Conservation (phyloP, 2,329 filamentous ascomycete genomes). For the Neopestalotiopsis sp. region DNA sequence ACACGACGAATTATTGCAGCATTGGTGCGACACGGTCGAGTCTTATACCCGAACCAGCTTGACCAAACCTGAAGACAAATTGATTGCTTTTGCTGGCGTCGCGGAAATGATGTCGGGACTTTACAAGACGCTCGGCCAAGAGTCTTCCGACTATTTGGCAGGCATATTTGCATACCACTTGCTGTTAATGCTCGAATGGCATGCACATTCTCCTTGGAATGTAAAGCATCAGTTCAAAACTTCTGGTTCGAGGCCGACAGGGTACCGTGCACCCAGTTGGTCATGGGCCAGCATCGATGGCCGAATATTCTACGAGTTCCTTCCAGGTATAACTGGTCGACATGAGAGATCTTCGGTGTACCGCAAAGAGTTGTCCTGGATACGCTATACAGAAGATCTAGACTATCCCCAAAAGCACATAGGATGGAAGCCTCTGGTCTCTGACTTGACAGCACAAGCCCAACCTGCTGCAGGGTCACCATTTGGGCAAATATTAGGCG, state of each 20-base stretch:
- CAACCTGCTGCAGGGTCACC: not conserved
- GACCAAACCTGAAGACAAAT: slow-evolving; percentile 10
- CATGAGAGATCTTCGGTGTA: not conserved
- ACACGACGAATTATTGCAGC: not conserved
- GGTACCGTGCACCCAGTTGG: slow-evolving; percentile 5
- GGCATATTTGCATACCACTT: slow-evolving; percentile 10
- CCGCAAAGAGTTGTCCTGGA: not conserved
- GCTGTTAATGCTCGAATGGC: slow-evolving; percentile 5
- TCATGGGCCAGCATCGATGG: slow-evolving; percentile 12
- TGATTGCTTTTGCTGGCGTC: slow-evolving; percentile 15
- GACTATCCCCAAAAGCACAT: not conserved
- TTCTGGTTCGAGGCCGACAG: not conserved
- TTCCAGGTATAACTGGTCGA: not conserved
- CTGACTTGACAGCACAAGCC: not conserved
- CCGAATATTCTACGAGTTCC: slow-evolving; percentile 14
- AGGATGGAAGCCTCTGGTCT: not conserved
- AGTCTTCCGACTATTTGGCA: not conserved
- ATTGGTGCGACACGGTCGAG: slow-evolving; percentile 17
- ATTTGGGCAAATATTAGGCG: not conserved
- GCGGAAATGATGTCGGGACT: slow-evolving; percentile 3
- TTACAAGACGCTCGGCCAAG: not conserved
- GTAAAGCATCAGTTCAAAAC: too few species aligned
- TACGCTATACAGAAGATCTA: not conserved
- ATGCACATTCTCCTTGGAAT: not conserved
- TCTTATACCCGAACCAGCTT: slow-evolving; percentile 17